Evolutionary conservation across 371 early-diverging fungal genomes (phyloP).

Genomic region (Zancudomyces culisetae): DNA sequence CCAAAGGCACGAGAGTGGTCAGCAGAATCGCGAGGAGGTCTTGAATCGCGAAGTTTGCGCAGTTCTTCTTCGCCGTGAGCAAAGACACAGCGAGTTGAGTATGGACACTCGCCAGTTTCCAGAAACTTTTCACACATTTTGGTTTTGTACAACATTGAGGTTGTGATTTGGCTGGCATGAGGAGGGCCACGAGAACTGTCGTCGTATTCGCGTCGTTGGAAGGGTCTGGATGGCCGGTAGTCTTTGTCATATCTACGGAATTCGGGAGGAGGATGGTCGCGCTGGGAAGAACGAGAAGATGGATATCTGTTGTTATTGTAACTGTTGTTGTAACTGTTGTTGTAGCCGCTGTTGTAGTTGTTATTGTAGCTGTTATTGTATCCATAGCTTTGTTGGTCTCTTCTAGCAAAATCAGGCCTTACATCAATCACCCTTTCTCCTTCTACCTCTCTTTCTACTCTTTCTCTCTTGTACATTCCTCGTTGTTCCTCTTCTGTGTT

Average conservation of each 20-base stretch:
- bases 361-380: neutral
- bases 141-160: slow-evolving; percentile 63
- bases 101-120: slow-evolving; percentile 59
- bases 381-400: neutral
- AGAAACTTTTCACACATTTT: slow-evolving; percentile 59
- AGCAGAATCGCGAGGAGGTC: neutral
- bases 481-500: neutral
- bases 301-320: neutral
- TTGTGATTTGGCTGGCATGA: too few species aligned
- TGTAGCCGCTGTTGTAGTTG: slow-evolving; percentile 1
- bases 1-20: slow-evolving; percentile 14
- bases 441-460: slow-evolving; percentile 6
- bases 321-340: neutral
- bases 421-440: slow-evolving; percentile 1
- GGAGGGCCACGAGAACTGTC: too few species aligned
- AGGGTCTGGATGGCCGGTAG: too few species aligned
- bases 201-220: too few species aligned
- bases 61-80: slow-evolving; percentile 46
- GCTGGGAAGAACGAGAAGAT: neutral
- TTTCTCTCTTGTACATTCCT: neutral
- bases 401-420: neutral
- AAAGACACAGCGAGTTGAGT: slow-evolving; percentile 66
- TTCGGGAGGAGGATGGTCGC: too few species aligned
- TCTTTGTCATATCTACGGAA: too few species aligned
- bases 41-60: neutral